Conservation (phyloP, 495 filamentous ascomycete species). For the Aspergillus diversus region DNA sequence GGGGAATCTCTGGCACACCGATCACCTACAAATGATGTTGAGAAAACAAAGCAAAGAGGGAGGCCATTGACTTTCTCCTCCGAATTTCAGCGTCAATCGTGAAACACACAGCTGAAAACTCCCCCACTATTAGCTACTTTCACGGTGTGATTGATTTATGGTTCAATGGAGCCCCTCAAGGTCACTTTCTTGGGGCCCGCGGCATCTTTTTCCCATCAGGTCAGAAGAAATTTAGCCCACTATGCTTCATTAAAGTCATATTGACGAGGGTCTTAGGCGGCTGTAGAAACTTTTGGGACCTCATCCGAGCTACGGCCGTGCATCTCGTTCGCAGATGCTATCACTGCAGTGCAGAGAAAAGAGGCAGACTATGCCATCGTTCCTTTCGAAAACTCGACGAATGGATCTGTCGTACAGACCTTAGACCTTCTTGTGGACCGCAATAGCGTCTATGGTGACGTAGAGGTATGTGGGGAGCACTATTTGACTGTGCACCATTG, state of each 20-base stretch:
- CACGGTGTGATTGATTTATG: neutral
- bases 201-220: conserved; percentile 92
- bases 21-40: conserved; percentile 8
- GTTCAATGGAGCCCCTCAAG: conserved; percentile 30
- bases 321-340: conserved; percentile 69
- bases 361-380: conserved; percentile 74
- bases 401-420: conserved; percentile 86
- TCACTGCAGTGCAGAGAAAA: conserved; percentile 71
- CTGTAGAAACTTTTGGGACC: conserved; percentile 62
- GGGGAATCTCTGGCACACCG: conserved; percentile 9
- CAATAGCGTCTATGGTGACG: conserved; percentile 57
- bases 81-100: neutral
- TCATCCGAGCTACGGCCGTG: conserved; percentile 60
- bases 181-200: conserved; percentile 85
- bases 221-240: conserved; percentile 37
- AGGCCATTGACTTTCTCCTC: no score
- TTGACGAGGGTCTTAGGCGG: conserved; percentile 57
- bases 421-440: conserved; percentile 87
- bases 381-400: conserved; percentile 94
- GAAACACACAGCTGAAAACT: neutral
- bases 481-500: conserved; percentile 88
- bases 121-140: neutral
- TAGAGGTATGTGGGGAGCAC: conserved; percentile 75
- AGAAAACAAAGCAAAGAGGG: neutral
- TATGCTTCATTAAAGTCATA: conserved; percentile 14